A percentile compares a stretch with the other conserved stretches of the same genome.
Conservation (phyloP, 352 stramenopile species). For the Nothophytophthora sp. region DNA sequence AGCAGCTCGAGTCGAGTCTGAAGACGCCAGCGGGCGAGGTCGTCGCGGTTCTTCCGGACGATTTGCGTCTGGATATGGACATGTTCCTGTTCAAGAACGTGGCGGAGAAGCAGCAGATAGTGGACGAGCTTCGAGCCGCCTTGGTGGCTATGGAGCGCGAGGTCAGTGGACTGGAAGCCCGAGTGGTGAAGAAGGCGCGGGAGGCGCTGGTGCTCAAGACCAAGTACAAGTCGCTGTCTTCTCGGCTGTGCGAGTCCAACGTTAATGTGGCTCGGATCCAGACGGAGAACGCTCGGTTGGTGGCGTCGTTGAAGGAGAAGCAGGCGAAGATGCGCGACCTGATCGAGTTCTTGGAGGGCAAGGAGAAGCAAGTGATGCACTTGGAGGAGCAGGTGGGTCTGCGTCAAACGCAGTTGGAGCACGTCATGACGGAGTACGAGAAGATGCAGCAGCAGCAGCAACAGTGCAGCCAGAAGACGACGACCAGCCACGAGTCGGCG, state of each 20-base stretch:
- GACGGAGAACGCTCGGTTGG: constrained; percentile 53
- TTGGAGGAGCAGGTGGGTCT: constrained; percentile 60
- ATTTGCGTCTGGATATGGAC: constrained; percentile 59
- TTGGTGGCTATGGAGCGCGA: constrained; percentile 70
- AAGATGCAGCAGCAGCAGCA: constrained; percentile 23
- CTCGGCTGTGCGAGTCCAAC: constrained; percentile 47
- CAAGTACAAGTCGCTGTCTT: constrained; percentile 55
- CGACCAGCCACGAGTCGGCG: background rate
- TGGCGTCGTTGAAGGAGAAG: constrained; percentile 55
- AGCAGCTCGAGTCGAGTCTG: constrained; percentile 44
- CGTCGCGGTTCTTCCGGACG: constrained; percentile 16
- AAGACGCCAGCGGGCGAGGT: constrained; percentile 14
- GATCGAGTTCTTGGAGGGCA: constrained; percentile 59
- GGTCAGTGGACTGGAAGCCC: constrained; percentile 53
- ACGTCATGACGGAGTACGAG: constrained; percentile 39
- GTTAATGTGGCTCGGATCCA: constrained; percentile 52
- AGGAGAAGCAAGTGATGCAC: constrained; percentile 66
- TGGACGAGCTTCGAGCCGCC: constrained; percentile 71
- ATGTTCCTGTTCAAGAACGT: constrained; percentile 80
- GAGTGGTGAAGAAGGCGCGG: constrained; percentile 51
- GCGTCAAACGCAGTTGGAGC: constrained; percentile 52
- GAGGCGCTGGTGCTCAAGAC: constrained; percentile 61
- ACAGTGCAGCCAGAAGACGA: constrained; percentile 16
- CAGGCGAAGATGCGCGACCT: constrained; percentile 56
- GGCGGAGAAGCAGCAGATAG: constrained; percentile 59